A percentile compares a stretch with the other conserved stretches of the same genome.
These are phyloP conservation scores for Simplicillium sp. DNA, from an alignment of 2,329 filamentous ascomycete species.

Conservation along the genomic window DNA sequence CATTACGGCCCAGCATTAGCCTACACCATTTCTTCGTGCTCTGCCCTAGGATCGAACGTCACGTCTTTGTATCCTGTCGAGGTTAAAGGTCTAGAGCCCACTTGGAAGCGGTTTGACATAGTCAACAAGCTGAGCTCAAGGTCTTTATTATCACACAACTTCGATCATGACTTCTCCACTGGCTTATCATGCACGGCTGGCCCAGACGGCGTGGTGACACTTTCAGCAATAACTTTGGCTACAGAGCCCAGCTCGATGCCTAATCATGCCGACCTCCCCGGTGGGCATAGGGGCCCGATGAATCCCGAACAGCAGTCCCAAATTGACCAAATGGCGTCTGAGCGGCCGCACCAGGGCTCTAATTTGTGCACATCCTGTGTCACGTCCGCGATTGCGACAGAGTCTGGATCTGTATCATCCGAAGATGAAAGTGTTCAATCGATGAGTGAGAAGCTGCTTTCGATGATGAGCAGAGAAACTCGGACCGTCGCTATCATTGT, in stretches of 20 bases:
- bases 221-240: conserved; percentile 13
- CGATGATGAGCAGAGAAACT: too few relatives aligned
- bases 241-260: conserved; percentile 7
- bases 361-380: too few relatives aligned
- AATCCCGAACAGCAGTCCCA: background rate
- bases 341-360: too few relatives aligned
- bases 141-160: too few relatives aligned
- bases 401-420: too few relatives aligned
- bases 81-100: conserved; percentile 10
- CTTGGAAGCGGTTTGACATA: conserved; percentile 3
- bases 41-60: conserved; percentile 15
- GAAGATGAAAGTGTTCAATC: too few relatives aligned
- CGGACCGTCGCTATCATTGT: too few relatives aligned
- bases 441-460: too few relatives aligned
- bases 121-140: too few relatives aligned
- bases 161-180: conserved; percentile 12
- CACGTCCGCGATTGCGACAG: too few relatives aligned
- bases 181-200: conserved; percentile 19
- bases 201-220: conserved; percentile 20
- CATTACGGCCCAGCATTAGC: conserved; percentile 19
- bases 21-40: conserved; percentile 16
- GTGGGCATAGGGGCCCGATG: background rate
- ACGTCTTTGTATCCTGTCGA: conserved; percentile 20
- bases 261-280: background rate
- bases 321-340: too few relatives aligned